Evolutionary conservation across 768 basidiomycete genomes (phyloP), one percentile per base, ranked within the genome.

Genomic region (Asterophora lycoperdoides): DNA sequence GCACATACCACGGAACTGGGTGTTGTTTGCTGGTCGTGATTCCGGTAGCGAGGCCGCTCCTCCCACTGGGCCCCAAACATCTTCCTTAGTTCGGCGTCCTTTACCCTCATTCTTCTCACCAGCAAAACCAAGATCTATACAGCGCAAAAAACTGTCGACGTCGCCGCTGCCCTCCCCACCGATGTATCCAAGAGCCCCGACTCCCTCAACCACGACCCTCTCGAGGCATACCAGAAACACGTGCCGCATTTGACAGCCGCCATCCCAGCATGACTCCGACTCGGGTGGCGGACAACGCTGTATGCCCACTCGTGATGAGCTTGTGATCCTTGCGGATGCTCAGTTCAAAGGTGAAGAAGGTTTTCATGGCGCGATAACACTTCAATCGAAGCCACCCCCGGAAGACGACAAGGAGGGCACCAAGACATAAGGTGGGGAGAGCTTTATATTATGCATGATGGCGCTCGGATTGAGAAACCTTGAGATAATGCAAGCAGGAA

Each of bases 311-410:
- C 1, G 64, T 67, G n/a, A 70, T 46, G 23, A 68, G 58, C 9
- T 50, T 55, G 35, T 66, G 61, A 23, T 60, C 56, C 19, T 56
- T 50, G 19, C 51, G 55, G n/a, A 63, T 57, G 46, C 65, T 66
- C 29, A 73, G 55, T 32, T 74, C 65, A 45, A 69, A 73, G 15
- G 71, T 76, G 63, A 75, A 75, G 15, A 65, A 53, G 14, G 48
- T 30, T 23, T 70, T 72, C 18, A 76, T 57, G 18, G 60, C 54
- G 18, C 55, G 64, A 53, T 68, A 74, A 54, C 69, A 76, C 26
- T 34, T 9, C 26, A 38, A 6, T 13, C 45, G 41, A 8, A 43
- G 53, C 1, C 58, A 29, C 1, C 61, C 45, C 4, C 69, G 71
- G 13, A 53, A 33, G 5, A 63, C 17, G 1, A 62, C 54, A 11